phyloP scores from a whole-genome alignment of 306 rosid genomes.

The Mucuna pruriens region DNA sequence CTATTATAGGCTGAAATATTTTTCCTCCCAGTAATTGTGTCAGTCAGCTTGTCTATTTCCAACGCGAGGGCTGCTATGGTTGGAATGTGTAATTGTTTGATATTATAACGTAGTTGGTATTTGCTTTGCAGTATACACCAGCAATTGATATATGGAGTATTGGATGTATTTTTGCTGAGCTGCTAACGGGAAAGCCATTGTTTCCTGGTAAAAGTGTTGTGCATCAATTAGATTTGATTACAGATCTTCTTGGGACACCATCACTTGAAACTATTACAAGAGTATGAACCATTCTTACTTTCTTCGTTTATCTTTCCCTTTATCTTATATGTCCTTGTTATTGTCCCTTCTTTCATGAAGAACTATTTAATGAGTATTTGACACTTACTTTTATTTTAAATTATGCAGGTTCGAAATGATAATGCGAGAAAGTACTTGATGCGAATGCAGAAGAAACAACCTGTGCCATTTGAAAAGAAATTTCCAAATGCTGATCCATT shows the following conservation, averaged over 20 bases:
- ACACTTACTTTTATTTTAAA: neutral
- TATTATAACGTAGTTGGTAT: constrained; percentile 15
- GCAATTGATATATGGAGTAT: constrained; percentile 54
- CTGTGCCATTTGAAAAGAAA: constrained; percentile 63
- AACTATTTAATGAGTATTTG: constrained; percentile 2
- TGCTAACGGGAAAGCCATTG: constrained; percentile 67
- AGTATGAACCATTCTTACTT: too few relatives aligned
- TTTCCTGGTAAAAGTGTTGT: too few relatives aligned
- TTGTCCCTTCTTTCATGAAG: too few relatives aligned
- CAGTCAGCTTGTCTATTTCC: too few relatives aligned
- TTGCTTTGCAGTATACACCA: constrained; percentile 44
- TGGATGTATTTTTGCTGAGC: constrained; percentile 52
- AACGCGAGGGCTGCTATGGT: neutral
- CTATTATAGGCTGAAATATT: too few relatives aligned
- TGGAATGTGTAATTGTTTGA: neutral
- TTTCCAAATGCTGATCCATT: constrained; percentile 77
- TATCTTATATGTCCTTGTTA: neutral
- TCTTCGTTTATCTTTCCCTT: constrained; percentile 16
- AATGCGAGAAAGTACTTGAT: constrained; percentile 77
- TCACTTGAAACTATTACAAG: too few relatives aligned
- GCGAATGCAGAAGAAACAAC: constrained; percentile 58
- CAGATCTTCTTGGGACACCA: too few relatives aligned
- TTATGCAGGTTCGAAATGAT: constrained; percentile 76
- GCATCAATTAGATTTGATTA: too few relatives aligned
- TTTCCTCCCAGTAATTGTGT: too few relatives aligned